Conservation (phyloP, 139 green algal genomes). For the Trebouxia sp. region DNA sequence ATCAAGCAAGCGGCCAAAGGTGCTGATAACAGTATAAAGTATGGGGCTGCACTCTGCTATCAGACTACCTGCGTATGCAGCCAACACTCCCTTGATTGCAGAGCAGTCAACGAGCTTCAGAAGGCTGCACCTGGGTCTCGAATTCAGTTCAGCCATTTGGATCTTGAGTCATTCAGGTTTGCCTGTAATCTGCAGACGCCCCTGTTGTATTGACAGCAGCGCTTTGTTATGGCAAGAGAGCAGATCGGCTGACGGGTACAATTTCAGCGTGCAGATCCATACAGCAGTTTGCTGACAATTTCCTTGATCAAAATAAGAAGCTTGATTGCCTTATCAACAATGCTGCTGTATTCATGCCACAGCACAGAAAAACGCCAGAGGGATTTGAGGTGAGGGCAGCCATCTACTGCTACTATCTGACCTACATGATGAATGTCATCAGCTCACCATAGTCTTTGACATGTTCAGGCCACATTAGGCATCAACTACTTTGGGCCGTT, state of each 20-base stretch:
- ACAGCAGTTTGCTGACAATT: constrained; percentile 40
- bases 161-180: background rate
- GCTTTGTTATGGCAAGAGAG: constrained; percentile 19
- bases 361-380: constrained; percentile 7
- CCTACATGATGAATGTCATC: too few species aligned
- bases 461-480: constrained; percentile 24
- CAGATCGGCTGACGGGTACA: constrained; percentile 26
- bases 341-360: constrained; percentile 33
- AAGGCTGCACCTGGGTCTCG: background rate
- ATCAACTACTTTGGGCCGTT: constrained; percentile 35
- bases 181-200: background rate
- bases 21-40: too few species aligned
- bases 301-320: background rate
- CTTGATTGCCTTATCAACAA: constrained; percentile 55
- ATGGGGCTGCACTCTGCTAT: too few species aligned
- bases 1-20: background rate
- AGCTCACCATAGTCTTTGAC: too few species aligned
- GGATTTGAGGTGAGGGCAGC: constrained; percentile 32
- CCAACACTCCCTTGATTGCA: background rate
- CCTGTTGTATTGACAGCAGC: background rate
- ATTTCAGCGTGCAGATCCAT: constrained; percentile 28
- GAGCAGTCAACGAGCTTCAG: background rate
- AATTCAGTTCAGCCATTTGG: background rate
- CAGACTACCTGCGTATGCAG: background rate
- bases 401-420: background rate